Conservation (phyloP, 176 grass and related monocot genomes). For the Hsuehochloa calcarea region DNA sequence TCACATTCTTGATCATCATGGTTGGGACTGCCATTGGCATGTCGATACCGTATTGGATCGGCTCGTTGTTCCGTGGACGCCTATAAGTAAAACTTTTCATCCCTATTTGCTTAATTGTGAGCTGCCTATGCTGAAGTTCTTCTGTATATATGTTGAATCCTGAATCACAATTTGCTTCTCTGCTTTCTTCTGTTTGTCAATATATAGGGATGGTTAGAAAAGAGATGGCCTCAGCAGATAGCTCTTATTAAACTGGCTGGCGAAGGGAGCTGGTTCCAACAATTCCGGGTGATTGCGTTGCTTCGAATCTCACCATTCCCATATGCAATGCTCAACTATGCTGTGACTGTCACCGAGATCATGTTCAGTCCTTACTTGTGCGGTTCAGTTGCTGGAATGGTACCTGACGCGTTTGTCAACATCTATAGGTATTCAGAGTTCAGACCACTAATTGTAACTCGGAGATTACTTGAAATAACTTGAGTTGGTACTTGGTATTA, state of each 20-base stretch:
- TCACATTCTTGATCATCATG: conserved; percentile 91
- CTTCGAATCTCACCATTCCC: conserved; percentile 89
- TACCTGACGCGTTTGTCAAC: conserved; percentile 84
- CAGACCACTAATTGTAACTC: not conserved
- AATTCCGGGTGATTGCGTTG: conserved; percentile 66
- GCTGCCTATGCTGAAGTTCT: not conserved
- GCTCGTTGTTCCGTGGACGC: conserved; percentile 61
- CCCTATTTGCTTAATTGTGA: conserved; percentile 6
- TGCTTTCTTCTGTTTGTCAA: conserved; percentile 23
- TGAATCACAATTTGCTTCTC: not conserved
- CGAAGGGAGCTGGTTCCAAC: conserved; percentile 76
- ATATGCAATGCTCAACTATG: conserved; percentile 78
- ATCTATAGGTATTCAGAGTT: conserved; percentile 71
- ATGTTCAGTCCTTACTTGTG: conserved; percentile 71
- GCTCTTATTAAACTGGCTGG: conserved; percentile 66
- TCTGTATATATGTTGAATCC: not conserved
- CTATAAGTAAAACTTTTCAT: conserved; percentile 54
- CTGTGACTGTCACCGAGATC: conserved; percentile 62
- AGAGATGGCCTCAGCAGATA: conserved; percentile 80
- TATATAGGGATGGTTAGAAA: conserved; percentile 66
- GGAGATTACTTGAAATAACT: not conserved
- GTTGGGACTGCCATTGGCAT: conserved; percentile 77
- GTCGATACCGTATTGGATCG: conserved; percentile 79
- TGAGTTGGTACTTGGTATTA: not conserved
- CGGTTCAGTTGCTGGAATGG: conserved; percentile 84